Evolutionary conservation across 2,329 filamentous ascomycete species (phyloP), one percentile per base, ranked within the genome.

Genomic region (Diplodia intermedia): DNA sequence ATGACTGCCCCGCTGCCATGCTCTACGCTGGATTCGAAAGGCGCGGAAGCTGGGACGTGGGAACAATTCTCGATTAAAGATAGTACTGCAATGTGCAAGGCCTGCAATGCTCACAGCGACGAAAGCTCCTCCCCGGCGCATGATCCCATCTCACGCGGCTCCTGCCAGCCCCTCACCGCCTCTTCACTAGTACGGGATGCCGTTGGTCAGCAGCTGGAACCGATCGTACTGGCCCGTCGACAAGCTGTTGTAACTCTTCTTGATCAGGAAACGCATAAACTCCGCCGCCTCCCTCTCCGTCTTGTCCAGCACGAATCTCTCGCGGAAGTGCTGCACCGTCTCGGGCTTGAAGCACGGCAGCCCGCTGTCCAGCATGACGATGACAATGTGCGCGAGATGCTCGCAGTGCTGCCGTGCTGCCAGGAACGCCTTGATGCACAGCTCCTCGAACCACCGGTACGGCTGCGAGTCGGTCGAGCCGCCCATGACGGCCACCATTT

Each of bases 401-500:
- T 95, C 91, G 70, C 90, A 90, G 78, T 98, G 92, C 72, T 91
- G 93, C 12, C 95, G 86, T 49, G 89, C 90, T 4, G 94, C 94
- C 52, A 99, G 84, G 85, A 97, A 99, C 1, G 94, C 90, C 82
- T 99, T 99, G 77, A 99, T 87, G 75, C 93, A 96, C 49, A 99
- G 86, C 77, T 97, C 94, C 81, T 99, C 95, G 74, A 99, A 99
- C 88, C 92, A 95, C 71, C 90, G 90, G 84, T 97, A 99, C 15
- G 93, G 85, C 79, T 98, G 94, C 65, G 94, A 91, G 52, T 91
- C 89, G 3, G 89, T 90, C 66, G 78, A 75, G 60, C 94, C 94
- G 65, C 95, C 94, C 94, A 99, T 98, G 73, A 99, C 95, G n/a
- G 94, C 92, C 69, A 99, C 87, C 96, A 99, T 99, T 79, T 99